Evolutionary conservation across 2,329 filamentous ascomycete genomes (phyloP).

Genomic region (Xylariales sp.): DNA sequence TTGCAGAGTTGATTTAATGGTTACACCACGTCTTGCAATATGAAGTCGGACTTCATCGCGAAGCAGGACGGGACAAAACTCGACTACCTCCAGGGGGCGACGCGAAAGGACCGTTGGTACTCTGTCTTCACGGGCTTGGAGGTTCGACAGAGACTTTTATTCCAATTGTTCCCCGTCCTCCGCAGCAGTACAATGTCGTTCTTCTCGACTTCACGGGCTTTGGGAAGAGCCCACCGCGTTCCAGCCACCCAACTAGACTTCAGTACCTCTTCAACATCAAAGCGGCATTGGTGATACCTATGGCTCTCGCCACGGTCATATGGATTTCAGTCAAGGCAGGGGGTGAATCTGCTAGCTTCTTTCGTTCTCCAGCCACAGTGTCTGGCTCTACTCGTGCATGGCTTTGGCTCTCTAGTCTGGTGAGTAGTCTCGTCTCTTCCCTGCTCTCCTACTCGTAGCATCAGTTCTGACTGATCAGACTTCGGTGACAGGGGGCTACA

Average conservation of each 20-base stretch:
- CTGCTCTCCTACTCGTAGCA: background rate
- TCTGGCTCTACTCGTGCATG: conserved; percentile 24
- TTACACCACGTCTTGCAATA: no score
- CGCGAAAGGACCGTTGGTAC: conserved; percentile 17
- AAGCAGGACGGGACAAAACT: conserved; percentile 18
- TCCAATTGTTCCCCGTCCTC: conserved; percentile 16
- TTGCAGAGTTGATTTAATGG: no score
- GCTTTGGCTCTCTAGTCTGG: conserved; percentile 24
- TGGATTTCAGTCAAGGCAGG: conserved; percentile 49
- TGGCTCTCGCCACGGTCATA: conserved; percentile 50
- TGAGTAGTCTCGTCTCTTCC: conserved; percentile 6
- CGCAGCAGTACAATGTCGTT: conserved; percentile 14
- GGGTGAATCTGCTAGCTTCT: conserved; percentile 35
- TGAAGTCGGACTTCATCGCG: conserved; percentile 10
- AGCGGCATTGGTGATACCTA: conserved; percentile 38
- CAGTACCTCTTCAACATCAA: conserved; percentile 46
- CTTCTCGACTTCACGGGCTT: conserved; percentile 25
- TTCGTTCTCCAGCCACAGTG: conserved; percentile 39
- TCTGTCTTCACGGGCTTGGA: conserved; percentile 26
- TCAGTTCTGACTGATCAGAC: conserved; percentile 13
- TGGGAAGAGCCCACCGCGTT: no score
- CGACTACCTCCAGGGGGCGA: conserved; percentile 23
- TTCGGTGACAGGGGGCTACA: conserved; percentile 42
- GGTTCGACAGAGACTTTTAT: conserved; percentile 19
- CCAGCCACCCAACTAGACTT: no score